Base-by-base conservation (phyloP, 306 rosid genomes). In the Malus sylvestris region DNA sequence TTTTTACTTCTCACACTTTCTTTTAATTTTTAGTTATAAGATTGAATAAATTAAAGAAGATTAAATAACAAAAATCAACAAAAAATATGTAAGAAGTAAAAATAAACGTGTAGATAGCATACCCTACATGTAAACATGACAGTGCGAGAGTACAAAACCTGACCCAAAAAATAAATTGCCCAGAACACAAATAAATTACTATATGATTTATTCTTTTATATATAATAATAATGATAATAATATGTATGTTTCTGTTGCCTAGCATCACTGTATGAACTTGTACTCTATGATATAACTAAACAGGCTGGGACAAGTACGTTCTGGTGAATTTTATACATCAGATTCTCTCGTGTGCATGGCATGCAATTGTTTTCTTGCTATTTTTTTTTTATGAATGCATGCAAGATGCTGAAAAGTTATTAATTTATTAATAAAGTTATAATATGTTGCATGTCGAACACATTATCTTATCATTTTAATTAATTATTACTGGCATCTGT, bases 341-440 rank as follows among this genome's bases (percentile, higher is more conserved):
- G 85, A 84, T 86, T 86, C 90, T 79, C 74, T 64, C 44, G 79
- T 78, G 85, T 77, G 89, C 86, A 80, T 83, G 80, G 80, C 83
- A 85, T 76, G 83, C 33, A 51, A 13, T 78, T 86, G 83, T 90
- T 82, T 86, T 86, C 82, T 86, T 78, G 75, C 84, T 20, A 83
- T 79, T 84, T 74, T 79, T 84, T 79, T 84, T 78, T 86, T 63
- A 38, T 33, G 16, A 74, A 75, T 68, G 81, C 87, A 79, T 77
- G 87, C 65, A 77, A 69, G 69, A 74, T 72, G 76, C 83, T 59
- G 71, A 25, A 70, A 40, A 40, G 45, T 8, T 40, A 40, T 40
- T 40, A 40, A 40, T 40, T 40, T 8, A 40, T 40, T 40, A 8
- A 40, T 40, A 40, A 40, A 51, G 18, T 51, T 51, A 5, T 16